Evolutionary conservation across 257 asterid species (phyloP), one percentile per base, ranked within the genome.

Genomic region (Vinca minor): DNA sequence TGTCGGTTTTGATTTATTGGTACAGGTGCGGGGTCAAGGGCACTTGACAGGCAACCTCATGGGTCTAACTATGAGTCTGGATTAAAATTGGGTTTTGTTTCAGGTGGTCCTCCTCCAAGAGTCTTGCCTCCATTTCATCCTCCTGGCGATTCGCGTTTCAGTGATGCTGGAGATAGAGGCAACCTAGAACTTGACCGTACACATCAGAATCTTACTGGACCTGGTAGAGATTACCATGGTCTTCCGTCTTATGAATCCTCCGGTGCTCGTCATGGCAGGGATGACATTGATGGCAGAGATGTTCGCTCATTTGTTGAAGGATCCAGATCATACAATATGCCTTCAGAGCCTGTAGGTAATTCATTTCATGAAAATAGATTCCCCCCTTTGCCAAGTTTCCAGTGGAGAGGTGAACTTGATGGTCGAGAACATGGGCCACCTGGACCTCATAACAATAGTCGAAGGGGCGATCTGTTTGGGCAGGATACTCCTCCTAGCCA

Each of bases 261-360:
- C 28, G 18, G 35, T 45, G 53, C 28, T 13, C 69, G 18, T 59
- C 86, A 48, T 57, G 79, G 82, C 28, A 70, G 82, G 57, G 83
- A 78, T 65, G 88, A 85, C 78, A 26, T 66, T 65, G 83, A 76
- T 71, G 82, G 83, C 67, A 74, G 83, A 75, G 87, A 80, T 44
- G 76, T 76, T 45, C 80, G 28, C 44, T 66, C 86, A 70, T 83
- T 78, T 74, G 84, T 81, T 70, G 95, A 85, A 70, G 89, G 88
- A 71, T 65, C 89, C 29, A 78, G 82, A 69, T 70, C 84, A 42
- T 84, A 63, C 61, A 77, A 75, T 69, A 72, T 57, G 56, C 82
- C 85, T 67, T 63, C 84, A 41, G 86, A 81, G 66, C 73, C 71
- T 31, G 78, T 42, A 50, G 89, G 86, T n/a, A 78, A 78, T 76